phyloP scores from a whole-genome alignment of 305 asterid species.

The Vinca major region DNA sequence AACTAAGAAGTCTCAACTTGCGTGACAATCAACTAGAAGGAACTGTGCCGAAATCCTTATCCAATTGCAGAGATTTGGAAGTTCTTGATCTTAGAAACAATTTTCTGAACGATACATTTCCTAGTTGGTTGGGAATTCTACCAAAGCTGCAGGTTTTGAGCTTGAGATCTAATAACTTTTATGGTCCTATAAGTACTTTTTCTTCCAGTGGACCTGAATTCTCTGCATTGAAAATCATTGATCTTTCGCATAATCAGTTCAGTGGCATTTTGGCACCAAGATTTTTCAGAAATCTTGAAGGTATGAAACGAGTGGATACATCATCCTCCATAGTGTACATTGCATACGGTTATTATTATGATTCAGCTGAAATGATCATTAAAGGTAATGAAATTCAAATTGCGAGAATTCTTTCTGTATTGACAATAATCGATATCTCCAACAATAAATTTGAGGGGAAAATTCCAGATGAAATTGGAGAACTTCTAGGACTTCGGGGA shows the following conservation, averaged over 20 bases:
- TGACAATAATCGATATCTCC: constrained; percentile 21
- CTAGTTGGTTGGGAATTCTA: constrained; percentile 16
- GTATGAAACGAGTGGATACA: constrained; percentile 7
- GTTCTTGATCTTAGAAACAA: constrained; percentile 25
- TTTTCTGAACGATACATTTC: constrained; percentile 11
- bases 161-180: constrained; percentile 23
- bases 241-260: constrained; percentile 19
- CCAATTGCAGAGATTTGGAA: constrained; percentile 19
- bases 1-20: constrained; percentile 27
- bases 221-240: constrained; percentile 10
- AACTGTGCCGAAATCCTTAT: constrained; percentile 15
- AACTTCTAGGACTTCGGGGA: constrained; percentile 1
- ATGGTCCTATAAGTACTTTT: constrained; percentile 10
- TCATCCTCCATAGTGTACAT: not conserved
- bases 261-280: constrained; percentile 2
- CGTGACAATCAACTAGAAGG: constrained; percentile 30
- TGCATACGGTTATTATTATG: constrained; percentile 4
- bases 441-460: constrained; percentile 15
- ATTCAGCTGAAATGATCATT: not conserved
- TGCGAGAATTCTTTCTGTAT: constrained; percentile 9
- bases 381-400: constrained; percentile 9
- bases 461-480: constrained; percentile 13
- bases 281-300: constrained; percentile 8
- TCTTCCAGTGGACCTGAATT: not conserved
- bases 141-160: constrained; percentile 20